Evolutionary conservation across 306 rosid species (phyloP).

Genomic region (Prunus armeniaca): DNA sequence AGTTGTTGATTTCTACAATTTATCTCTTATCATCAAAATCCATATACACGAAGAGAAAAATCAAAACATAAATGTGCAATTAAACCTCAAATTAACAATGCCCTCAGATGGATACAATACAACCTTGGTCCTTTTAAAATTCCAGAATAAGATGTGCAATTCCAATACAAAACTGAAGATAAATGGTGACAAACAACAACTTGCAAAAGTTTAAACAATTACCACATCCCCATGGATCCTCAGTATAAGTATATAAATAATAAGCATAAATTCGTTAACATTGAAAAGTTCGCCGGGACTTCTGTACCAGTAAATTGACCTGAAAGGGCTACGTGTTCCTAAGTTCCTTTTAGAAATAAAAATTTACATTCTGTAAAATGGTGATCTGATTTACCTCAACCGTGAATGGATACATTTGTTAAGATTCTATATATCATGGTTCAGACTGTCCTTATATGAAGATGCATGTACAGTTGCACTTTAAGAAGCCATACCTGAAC

Average conservation of each 20-base stretch:
- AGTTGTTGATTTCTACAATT: slow-evolving; percentile 3
- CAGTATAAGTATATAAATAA: background rate
- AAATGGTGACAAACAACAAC: background rate
- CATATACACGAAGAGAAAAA: background rate
- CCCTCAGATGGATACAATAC: background rate
- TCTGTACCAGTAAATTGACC: background rate
- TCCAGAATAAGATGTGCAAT: background rate
- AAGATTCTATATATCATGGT: background rate
- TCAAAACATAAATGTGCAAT: background rate
- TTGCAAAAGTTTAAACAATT: background rate
- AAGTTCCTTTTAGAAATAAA: background rate
- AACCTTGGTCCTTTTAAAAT: background rate
- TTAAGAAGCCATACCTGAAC: slow-evolving; percentile 65
- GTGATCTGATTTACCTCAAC: background rate
- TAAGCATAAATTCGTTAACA: background rate
- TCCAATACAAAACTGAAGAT: background rate
- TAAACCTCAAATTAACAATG: background rate
- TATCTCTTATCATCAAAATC: slow-evolving; percentile 2
- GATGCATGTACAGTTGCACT: background rate
- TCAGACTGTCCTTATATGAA: slow-evolving; percentile 5
- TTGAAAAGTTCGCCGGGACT: background rate
- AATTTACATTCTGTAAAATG: background rate
- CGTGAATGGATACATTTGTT: background rate
- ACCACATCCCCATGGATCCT: background rate
- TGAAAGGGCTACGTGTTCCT: background rate